Conservation (phyloP, 1,139 yeast genomes). For the Geotrichum cucujoidarum region DNA sequence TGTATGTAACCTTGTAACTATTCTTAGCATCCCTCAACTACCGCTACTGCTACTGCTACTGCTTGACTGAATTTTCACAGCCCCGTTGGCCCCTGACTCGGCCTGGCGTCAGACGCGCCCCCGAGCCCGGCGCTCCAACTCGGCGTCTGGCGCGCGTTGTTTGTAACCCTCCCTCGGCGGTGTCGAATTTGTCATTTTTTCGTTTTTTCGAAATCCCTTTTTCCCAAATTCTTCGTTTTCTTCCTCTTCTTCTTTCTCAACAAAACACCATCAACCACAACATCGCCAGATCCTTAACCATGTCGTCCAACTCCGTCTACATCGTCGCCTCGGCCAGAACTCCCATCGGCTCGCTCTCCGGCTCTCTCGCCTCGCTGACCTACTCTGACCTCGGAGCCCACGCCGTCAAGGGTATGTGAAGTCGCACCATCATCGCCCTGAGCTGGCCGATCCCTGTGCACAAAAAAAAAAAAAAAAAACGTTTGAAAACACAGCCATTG, state of each 20-base stretch:
- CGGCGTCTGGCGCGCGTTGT: neutral
- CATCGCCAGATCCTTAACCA: constrained; percentile 2
- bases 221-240: neutral
- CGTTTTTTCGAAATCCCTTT: neutral
- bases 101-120: neutral
- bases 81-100: neutral
- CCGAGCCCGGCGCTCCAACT: neutral
- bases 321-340: constrained; percentile 91
- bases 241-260: neutral
- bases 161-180: neutral
- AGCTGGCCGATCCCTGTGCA: too few relatives aligned
- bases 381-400: constrained; percentile 86
- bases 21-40: too few relatives aligned
- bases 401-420: constrained; percentile 57
- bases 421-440: too few relatives aligned
- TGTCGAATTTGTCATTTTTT: neutral
- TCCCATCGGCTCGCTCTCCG: constrained; percentile 92
- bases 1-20: too few relatives aligned
- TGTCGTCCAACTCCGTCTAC: constrained; percentile 51
- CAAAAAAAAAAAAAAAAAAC: too few relatives aligned
- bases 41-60: too few relatives aligned
- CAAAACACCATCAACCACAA: neutral
- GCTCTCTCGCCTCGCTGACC: constrained; percentile 64
- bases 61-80: too few relatives aligned
- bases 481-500: too few relatives aligned